Evolutionary conservation across 1,284 basidiomycete genomes (phyloP).

Genomic region (Marasmius sp.): DNA sequence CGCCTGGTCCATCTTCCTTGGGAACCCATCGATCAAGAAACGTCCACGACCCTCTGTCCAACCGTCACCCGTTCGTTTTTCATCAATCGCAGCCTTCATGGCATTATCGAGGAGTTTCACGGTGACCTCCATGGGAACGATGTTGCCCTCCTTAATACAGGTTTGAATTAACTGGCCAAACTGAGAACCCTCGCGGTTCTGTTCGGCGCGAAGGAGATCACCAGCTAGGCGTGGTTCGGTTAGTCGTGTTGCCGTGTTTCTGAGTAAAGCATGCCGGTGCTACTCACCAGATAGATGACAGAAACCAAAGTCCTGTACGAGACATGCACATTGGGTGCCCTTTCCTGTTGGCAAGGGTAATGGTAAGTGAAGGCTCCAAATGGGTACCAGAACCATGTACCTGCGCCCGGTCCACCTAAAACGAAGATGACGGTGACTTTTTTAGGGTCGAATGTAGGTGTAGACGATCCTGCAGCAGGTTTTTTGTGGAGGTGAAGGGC

Average conservation of each 20-base stretch:
- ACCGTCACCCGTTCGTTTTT: constrained; percentile 43
- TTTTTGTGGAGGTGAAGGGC: constrained; percentile 34
- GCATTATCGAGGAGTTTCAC: constrained; percentile 95
- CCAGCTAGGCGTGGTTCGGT: constrained; percentile 62
- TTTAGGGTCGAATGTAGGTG: constrained; percentile 56
- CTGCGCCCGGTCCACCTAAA: constrained; percentile 95
- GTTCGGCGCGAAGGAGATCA: constrained; percentile 94
- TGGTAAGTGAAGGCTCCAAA: constrained; percentile 5
- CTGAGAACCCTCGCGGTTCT: constrained; percentile 82
- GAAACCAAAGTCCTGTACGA: constrained; percentile 90
- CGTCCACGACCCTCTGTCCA: constrained; percentile 80
- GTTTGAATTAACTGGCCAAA: constrained; percentile 88
- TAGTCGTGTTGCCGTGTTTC: constrained; percentile 1
- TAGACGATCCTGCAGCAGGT: neutral
- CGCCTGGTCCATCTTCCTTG: constrained; percentile 98
- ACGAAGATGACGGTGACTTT: constrained; percentile 94
- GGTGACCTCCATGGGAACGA: constrained; percentile 97
- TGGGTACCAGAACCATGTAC: constrained; percentile 37
- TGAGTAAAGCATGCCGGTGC: neutral
- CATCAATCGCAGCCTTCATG: constrained; percentile 69
- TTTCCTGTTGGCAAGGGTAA: constrained; percentile 64
- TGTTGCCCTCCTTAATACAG: constrained; percentile 90
- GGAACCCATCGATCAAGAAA: constrained; percentile 98
- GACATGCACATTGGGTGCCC: constrained; percentile 90
- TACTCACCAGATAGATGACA: constrained; percentile 87